A percentile compares a stretch with the other conserved stretches of the same genome.
These are phyloP conservation scores for Cordyceps pruinosa DNA, from an alignment of 2,329 filamentous ascomycete species.

Conservation along the genomic window DNA sequence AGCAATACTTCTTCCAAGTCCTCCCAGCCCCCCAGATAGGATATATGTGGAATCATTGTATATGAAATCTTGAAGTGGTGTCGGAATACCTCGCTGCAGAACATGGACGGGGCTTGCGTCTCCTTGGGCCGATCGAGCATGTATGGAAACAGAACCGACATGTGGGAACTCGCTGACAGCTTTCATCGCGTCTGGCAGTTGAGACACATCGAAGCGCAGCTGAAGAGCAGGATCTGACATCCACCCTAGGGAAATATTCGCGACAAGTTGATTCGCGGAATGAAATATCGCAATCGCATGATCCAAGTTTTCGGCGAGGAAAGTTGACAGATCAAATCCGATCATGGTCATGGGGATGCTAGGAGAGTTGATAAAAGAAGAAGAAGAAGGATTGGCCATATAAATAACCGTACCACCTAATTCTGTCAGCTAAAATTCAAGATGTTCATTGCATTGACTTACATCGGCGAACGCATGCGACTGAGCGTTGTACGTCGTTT, in stretches of 20 bases:
- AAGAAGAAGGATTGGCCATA: constrained; percentile 20
- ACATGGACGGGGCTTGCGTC: not conserved
- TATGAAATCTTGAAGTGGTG: constrained; percentile 25
- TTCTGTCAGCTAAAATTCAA: constrained; percentile 4
- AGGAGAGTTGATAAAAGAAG: constrained; percentile 11
- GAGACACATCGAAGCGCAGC: constrained; percentile 17
- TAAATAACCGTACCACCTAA: constrained; percentile 29
- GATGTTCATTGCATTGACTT: constrained; percentile 18
- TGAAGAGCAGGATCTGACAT: not conserved
- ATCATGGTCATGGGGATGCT: constrained; percentile 22
- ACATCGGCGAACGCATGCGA: constrained; percentile 31
- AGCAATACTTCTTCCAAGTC: constrained; percentile 48
- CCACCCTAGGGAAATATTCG: not conserved
- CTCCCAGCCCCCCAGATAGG: constrained; percentile 50
- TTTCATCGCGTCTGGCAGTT: constrained; percentile 22
- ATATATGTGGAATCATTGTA: constrained; percentile 42
- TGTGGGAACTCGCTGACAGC: constrained; percentile 14
- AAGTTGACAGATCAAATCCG: constrained; percentile 27
- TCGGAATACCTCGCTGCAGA: constrained; percentile 10
- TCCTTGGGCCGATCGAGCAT: not conserved
- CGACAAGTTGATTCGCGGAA: constrained; percentile 12
- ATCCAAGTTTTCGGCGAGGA: constrained; percentile 26
- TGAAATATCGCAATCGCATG: constrained; percentile 26
- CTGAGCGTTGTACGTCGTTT: constrained; percentile 24
- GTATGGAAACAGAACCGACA: constrained; percentile 10